These are phyloP conservation scores for Conoideocrella luteorostrata DNA, from an alignment of 2,329 filamentous ascomycete genomes.

Conservation along the genomic window DNA sequence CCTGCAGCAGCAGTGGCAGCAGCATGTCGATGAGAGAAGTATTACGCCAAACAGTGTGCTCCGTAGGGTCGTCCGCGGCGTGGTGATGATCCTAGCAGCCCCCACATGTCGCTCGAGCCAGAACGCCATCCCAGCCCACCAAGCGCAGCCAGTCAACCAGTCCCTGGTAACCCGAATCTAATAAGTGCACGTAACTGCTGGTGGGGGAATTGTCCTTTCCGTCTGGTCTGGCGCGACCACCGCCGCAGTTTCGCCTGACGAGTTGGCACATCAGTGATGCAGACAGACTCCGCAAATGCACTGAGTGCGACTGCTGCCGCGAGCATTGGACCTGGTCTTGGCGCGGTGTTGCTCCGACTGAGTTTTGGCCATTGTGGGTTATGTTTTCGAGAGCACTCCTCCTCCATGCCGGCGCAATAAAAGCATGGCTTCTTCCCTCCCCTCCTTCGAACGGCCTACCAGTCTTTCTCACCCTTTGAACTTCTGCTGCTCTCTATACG, in stretches of 20 bases:
- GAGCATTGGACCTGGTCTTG: constrained; percentile 1
- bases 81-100: constrained; percentile 8
- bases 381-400: neutral
- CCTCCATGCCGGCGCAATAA: constrained; percentile 11
- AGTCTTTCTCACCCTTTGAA: constrained; percentile 17
- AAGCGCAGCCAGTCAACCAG: constrained; percentile 7
- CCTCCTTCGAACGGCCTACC: constrained; percentile 12
- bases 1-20: neutral
- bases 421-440: constrained; percentile 13
- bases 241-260: neutral
- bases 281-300: too few relatives aligned
- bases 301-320: too few relatives aligned
- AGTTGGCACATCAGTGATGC: neutral
- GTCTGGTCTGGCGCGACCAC: constrained; percentile 5
- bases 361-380: constrained; percentile 7
- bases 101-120: constrained; percentile 17
- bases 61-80: constrained; percentile 3
- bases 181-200: constrained; percentile 11
- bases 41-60: too few relatives aligned
- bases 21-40: neutral
- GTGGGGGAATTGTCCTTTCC: constrained; percentile 1
- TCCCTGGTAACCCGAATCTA: constrained; percentile 9
- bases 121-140: constrained; percentile 8
- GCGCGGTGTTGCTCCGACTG: constrained; percentile 4
- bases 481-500: constrained; percentile 18